Evolutionary conservation across 805 yeast species (phyloP), one percentile per base, ranked within the genome.

Genomic region (Ogataea paradorogensis): DNA sequence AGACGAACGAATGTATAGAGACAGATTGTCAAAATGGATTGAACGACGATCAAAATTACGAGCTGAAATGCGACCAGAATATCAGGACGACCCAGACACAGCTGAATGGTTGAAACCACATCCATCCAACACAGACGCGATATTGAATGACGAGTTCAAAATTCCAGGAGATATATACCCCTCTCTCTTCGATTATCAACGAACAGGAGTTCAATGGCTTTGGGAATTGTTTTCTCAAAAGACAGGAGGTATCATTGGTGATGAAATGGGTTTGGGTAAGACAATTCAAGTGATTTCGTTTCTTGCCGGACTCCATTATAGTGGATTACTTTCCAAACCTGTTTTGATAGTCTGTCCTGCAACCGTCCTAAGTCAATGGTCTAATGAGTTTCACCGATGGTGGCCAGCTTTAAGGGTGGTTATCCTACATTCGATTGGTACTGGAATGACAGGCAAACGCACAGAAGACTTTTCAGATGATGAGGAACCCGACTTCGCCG

Each of bases 211-310:
- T 1, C 96, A 93, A 54, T 91, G 99, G 99, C 74, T 93, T 2
- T 90, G 95, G 82, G 99, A 93, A 56, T 67, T 93, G n/a, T 82
- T 85, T 53, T 72, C 79, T 15, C 98, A 93, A 59, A 79, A 77
- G 35, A 83, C 90, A 3, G 99, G 99, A 2, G 99, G 99, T 0
- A 93, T 93, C 15, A 74, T 93, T 28, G 97, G 98, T 18, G 99
- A 93, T 62, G 99, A 93, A 61, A 93, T 93, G 99, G 99, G 99
- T 0, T 65, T 93, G 13, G 99, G 99, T 2, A 93, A 93, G 56
- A 93, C 99, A 0, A 84, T 93, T 35, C 98, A 93, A 58, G 76
- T 93, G 7, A 88, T 89, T 30, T 80, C 97, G 1, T 93, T 91
- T 59, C 55, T 93, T 7, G 97, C 98, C 0, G 93, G 95, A 0